phyloP scores from a whole-genome alignment of 23 red algal genomes.

The Cyanidiococcus yangmingshanensis region DNA sequence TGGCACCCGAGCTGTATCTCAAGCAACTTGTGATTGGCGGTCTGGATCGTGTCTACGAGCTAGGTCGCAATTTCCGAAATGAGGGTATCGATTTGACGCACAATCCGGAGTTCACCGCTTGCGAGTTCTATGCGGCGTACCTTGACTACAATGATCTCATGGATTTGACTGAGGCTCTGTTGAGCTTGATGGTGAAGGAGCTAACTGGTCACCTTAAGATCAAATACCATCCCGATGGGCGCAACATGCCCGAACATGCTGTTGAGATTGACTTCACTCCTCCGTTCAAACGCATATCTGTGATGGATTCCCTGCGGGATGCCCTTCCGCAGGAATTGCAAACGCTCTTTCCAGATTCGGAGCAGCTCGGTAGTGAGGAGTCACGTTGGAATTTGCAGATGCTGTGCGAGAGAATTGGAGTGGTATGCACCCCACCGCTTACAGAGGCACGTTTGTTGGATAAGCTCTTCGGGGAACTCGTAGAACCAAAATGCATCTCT shows the following conservation, averaged over 20 bases:
- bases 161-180: slow-evolving; percentile 73
- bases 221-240: slow-evolving; percentile 73
- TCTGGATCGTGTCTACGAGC: slow-evolving; percentile 91
- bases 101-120: slow-evolving; percentile 97
- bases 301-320: slow-evolving; percentile 59
- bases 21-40: slow-evolving; percentile 95
- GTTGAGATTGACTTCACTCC: slow-evolving; percentile 91
- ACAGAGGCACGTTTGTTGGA: slow-evolving; percentile 81
- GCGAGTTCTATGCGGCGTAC: slow-evolving; percentile 97
- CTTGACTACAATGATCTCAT: slow-evolving; percentile 91
- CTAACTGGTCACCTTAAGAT: slow-evolving; percentile 41
- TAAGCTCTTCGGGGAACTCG: slow-evolving; percentile 66
- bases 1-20: slow-evolving; percentile 92
- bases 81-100: slow-evolving; percentile 95
- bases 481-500: slow-evolving; percentile 74
- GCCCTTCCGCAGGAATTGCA: slow-evolving; percentile 36
- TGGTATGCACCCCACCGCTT: slow-evolving; percentile 63
- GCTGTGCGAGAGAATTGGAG: slow-evolving; percentile 21
- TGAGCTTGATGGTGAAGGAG: slow-evolving; percentile 52
- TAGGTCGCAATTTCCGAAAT: slow-evolving; percentile 93
- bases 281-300: slow-evolving; percentile 63
- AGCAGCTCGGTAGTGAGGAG: slow-evolving; percentile 27
- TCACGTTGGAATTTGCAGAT: slow-evolving; percentile 16
- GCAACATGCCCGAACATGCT: background rate
- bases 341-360: slow-evolving; percentile 13